Evolutionary conservation across 1,139 yeast genomes (phyloP), one percentile per base, ranked within the genome.

Genomic region (Suhomyces coccinellae): DNA sequence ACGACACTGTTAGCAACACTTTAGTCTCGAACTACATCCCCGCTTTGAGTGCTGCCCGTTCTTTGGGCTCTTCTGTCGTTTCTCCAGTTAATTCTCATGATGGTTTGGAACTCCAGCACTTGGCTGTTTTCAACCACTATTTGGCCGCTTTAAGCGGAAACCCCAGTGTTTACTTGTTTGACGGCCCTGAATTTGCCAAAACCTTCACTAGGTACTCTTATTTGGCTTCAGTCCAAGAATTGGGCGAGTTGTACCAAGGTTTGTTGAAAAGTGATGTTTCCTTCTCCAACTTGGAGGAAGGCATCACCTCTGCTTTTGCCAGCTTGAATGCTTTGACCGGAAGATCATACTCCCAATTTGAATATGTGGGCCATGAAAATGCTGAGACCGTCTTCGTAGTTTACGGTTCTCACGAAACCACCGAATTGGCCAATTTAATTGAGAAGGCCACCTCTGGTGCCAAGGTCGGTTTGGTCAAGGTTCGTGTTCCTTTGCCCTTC

Each of bases 401-500:
- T 33, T 83, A 85, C 57, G 96, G 97, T 26, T 75, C 95, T 16
- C 69, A 80, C 38, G 93, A 85, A 59, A 67, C 85, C 14, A 73
- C 79, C 40, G 68, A 82, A 51, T 75, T 87, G 35, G 56, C 77
- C 36, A 66, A 70, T 37, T 71, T 79, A 30, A 68, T 83, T 43
- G 52, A 59, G 30, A 64, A 64, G 29, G 61, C 73, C 22, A 53
- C 71, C 6, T 53, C 59, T 14, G 52, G 60, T 15, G 52, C 63
- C 17, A 70, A 69, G 24, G 73, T 80, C 39, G 97, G 95, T 49
- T 77, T 85, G 42, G 65, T 91, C 47, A 77, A 84, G 49, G 81
- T 86, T 43, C 80, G 97, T 64, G 80, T 88, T 42, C 95, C 96
- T 47, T 70, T 85, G 45, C 93, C 96, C 44, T 86, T 90, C 62